Percentiles rank a stretch among this genome's conserved stretches.
Evolutionary conservation across 2,329 filamentous ascomycete species (phyloP).

Genomic region (Trematosphaeria pertusa): DNA sequence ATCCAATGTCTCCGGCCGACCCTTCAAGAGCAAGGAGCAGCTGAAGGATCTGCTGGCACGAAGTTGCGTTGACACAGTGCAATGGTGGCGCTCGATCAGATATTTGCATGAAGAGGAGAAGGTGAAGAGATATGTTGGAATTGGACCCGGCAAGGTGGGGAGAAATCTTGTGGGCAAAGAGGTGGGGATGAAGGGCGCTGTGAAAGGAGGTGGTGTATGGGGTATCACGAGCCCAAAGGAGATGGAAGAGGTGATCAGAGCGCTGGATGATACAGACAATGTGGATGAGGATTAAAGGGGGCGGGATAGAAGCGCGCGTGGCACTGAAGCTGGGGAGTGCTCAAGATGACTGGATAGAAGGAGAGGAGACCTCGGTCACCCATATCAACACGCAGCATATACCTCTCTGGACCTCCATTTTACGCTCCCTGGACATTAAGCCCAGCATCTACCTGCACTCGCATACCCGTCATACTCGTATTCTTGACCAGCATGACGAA

Average conservation of each 20-base stretch:
- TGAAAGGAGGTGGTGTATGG: slow-evolving; percentile 93
- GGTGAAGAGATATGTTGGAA: slow-evolving; percentile 85
- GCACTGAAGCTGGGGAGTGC: no score
- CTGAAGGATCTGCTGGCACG: slow-evolving; percentile 80
- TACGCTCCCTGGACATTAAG: slow-evolving; percentile 38
- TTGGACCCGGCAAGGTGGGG: slow-evolving; percentile 92
- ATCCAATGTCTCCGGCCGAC: slow-evolving; percentile 83
- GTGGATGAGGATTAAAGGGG: slow-evolving; percentile 44
- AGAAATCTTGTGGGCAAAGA: slow-evolving; percentile 94
- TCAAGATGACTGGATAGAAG: no score
- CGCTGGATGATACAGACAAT: slow-evolving; percentile 55
- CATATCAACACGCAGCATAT: no score
- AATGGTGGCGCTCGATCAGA: slow-evolving; percentile 92
- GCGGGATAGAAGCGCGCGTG: no score
- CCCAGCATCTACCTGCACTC: slow-evolving; percentile 51
- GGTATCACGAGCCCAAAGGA: slow-evolving; percentile 79
- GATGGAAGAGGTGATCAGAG: slow-evolving; percentile 54
- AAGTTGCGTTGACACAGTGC: slow-evolving; percentile 88
- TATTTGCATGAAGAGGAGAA: slow-evolving; percentile 85
- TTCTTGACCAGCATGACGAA: slow-evolving; percentile 63
- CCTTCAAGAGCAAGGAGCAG: slow-evolving; percentile 75
- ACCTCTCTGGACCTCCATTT: no score
- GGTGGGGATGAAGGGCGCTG: slow-evolving; percentile 82
- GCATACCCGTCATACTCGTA: slow-evolving; percentile 57
- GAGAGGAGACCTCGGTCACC: no score